Evolutionary conservation across 192 early-diverging fungal species (phyloP).

Genomic region (Umbelopsis vinacea): DNA sequence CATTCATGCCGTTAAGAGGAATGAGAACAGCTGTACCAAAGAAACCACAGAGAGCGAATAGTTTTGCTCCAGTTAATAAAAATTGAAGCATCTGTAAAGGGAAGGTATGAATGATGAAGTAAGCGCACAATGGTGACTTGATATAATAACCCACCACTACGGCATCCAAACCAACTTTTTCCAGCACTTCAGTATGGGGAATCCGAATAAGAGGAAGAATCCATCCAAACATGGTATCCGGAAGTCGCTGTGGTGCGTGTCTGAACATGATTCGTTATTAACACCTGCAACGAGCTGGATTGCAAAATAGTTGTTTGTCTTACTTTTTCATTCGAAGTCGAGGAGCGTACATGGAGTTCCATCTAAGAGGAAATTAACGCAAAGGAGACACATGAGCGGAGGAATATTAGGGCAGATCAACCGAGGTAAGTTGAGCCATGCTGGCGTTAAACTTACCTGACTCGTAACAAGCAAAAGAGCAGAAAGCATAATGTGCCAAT

Average conservation of each 20-base stretch:
- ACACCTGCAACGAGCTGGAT: background rate
- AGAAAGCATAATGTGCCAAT: constrained; percentile 36
- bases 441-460: constrained; percentile 22
- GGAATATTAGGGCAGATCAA: background rate
- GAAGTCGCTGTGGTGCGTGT: constrained; percentile 47
- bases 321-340: constrained; percentile 44
- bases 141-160: constrained; percentile 48
- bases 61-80: constrained; percentile 50
- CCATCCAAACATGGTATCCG: constrained; percentile 56
- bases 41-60: constrained; percentile 52
- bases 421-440: background rate
- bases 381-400: background rate
- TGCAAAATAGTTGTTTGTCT: background rate
- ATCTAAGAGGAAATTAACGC: constrained; percentile 20
- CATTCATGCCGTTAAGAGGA: constrained; percentile 50
- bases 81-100: constrained; percentile 57
- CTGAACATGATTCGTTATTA: constrained; percentile 31
- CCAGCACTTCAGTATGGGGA: constrained; percentile 47
- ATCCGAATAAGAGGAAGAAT: constrained; percentile 50
- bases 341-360: constrained; percentile 39
- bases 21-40: constrained; percentile 51
- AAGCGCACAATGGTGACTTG: background rate
- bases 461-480: constrained; percentile 39
- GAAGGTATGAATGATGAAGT: background rate
- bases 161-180: constrained; percentile 62